phyloP scores from a whole-genome alignment of 805 yeast species.

The Wickerhamiella cacticola region DNA sequence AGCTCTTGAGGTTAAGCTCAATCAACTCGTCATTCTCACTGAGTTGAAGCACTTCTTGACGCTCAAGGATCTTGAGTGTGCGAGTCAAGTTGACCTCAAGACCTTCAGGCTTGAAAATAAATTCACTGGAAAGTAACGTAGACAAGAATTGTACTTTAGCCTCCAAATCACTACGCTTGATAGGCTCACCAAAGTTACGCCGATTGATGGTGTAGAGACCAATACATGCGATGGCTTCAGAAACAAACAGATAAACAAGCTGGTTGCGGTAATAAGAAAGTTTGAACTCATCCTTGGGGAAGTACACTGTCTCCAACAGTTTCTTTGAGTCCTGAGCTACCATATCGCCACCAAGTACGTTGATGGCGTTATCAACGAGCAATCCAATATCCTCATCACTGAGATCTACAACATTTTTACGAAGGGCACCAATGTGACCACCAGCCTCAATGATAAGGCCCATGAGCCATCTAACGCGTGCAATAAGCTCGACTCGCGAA shows the following conservation, averaged over 20 bases:
- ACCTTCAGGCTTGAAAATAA: slow-evolving; percentile 31
- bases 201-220: slow-evolving; percentile 28
- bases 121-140: slow-evolving; percentile 30
- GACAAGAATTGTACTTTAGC: slow-evolving; percentile 29
- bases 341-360: slow-evolving; percentile 31
- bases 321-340: slow-evolving; percentile 27
- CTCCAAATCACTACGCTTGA: slow-evolving; percentile 24
- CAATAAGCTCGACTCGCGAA: slow-evolving; percentile 27
- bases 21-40: slow-evolving; percentile 20
- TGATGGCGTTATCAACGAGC: slow-evolving; percentile 31
- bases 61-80: slow-evolving; percentile 25
- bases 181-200: slow-evolving; percentile 17
- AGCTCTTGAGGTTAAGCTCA: slow-evolving; percentile 15
- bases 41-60: slow-evolving; percentile 25
- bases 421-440: slow-evolving; percentile 32
- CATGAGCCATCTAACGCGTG: slow-evolving; percentile 30
- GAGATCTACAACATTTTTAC: slow-evolving; percentile 20
- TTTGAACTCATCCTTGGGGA: slow-evolving; percentile 41
- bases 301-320: slow-evolving; percentile 31
- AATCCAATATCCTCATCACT: slow-evolving; percentile 22
- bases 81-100: slow-evolving; percentile 26
- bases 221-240: slow-evolving; percentile 39
- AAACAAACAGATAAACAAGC: slow-evolving; percentile 42
- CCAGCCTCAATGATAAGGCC: slow-evolving; percentile 28
- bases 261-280: slow-evolving; percentile 47